Evolutionary conservation across 2,329 filamentous ascomycete genomes (phyloP).

Genomic region (Ustulina deusta): DNA sequence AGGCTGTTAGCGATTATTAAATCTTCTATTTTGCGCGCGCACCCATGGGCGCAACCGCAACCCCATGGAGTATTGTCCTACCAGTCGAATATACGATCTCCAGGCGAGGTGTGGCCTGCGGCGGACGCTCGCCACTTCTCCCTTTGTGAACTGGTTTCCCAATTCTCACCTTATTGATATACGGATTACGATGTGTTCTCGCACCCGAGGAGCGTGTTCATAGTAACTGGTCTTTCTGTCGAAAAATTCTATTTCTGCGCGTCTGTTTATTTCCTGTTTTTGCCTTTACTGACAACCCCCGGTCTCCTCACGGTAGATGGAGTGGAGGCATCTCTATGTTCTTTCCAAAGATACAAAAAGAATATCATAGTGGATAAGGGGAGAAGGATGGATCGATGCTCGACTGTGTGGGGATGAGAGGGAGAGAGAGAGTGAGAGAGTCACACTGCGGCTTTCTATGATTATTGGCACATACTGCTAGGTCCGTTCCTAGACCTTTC

Average conservation of each 20-base stretch:
- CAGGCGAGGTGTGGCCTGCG: conserved; percentile 24
- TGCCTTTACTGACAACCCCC: conserved; percentile 47
- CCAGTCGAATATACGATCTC: conserved; percentile 28
- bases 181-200: conserved; percentile 42
- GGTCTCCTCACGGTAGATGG: conserved; percentile 53
- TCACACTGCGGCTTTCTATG: conserved; percentile 33
- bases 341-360: conserved; percentile 47
- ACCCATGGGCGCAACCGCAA: conserved; percentile 17
- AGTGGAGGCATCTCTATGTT: conserved; percentile 46
- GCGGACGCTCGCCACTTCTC: conserved; percentile 31
- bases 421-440: conserved; percentile 29
- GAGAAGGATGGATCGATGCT: conserved; percentile 25
- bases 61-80: conserved; percentile 4
- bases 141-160: conserved; percentile 44
- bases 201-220: conserved; percentile 47
- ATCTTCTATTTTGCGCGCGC: conserved; percentile 23
- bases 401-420: conserved; percentile 37
- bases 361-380: conserved; percentile 40
- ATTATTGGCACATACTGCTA: conserved; percentile 40
- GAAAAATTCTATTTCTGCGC: conserved; percentile 44
- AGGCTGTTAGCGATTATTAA: conserved; percentile 23
- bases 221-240: conserved; percentile 47
- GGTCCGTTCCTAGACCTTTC: conserved; percentile 39
- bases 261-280: conserved; percentile 47
- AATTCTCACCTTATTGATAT: conserved; percentile 36